Percentiles rank a stretch among this genome's conserved stretches.
These are phyloP conservation scores for Zygosaccharomyces pseudobailii DNA, from an alignment of 1,139 yeast species.

Conservation along the genomic window DNA sequence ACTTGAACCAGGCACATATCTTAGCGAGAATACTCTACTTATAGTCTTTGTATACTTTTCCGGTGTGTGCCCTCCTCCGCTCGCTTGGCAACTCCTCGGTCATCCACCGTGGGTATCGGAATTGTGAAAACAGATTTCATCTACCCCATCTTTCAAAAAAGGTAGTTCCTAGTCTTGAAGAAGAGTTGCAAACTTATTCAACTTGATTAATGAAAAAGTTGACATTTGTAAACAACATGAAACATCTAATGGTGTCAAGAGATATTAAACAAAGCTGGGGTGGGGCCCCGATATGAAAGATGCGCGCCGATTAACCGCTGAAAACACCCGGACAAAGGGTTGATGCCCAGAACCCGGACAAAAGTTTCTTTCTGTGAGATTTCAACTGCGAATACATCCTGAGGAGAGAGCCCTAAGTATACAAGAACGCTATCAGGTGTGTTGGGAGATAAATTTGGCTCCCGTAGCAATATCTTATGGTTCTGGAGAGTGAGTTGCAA, in stretches of 20 bases:
- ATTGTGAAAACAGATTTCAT: conserved; percentile 1
- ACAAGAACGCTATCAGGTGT: background rate
- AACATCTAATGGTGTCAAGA: too few species aligned
- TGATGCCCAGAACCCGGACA: background rate
- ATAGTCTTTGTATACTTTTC: background rate
- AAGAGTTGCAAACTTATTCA: conserved; percentile 1
- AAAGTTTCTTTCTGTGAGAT: background rate
- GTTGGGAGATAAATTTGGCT: background rate
- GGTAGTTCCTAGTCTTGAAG: background rate
- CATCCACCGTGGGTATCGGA: conserved; percentile 1
- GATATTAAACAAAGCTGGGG: too few species aligned
- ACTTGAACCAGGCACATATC: background rate
- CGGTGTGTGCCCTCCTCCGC: background rate
- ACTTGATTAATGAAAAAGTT: too few species aligned
- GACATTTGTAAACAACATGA: too few species aligned
- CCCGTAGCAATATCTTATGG: conserved; percentile 1
- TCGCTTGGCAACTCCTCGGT: conserved; percentile 1
- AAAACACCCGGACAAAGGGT: background rate
- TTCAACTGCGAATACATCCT: too few species aligned
- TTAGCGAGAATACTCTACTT: background rate
- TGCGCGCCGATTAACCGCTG: conserved; percentile 3
- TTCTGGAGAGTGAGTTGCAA: conserved; percentile 10
- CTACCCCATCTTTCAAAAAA: conserved; percentile 8
- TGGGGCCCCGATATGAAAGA: too few species aligned
- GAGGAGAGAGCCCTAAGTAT: background rate